Percentiles rank a stretch among this genome's conserved stretches.
These are phyloP conservation scores for Nematocida sp. DNA, from an alignment of 371 early-diverging fungal genomes.

Conservation along the genomic window DNA sequence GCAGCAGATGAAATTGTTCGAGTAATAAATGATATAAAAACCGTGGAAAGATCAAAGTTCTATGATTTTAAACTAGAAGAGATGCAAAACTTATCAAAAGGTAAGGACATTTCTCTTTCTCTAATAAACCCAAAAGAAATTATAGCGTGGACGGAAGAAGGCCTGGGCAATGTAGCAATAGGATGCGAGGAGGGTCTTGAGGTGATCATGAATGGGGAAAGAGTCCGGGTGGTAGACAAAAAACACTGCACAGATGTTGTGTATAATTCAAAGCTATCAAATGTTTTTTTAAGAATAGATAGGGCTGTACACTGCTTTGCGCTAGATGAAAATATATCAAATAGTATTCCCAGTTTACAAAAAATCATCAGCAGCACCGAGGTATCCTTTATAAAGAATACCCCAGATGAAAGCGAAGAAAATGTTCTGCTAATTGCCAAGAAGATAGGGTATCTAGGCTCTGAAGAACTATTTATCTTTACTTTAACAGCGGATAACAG, in stretches of 20 bases:
- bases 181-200: conserved; percentile 27
- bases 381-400: conserved; percentile 17
- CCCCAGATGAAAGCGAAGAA: neutral
- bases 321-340: neutral
- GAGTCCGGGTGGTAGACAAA: conserved; percentile 1
- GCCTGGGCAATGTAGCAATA: neutral
- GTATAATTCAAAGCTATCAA: neutral
- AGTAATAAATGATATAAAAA: conserved; percentile 4
- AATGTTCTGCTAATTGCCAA: conserved; percentile 20
- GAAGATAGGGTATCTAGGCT: conserved; percentile 39
- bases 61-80: conserved; percentile 15
- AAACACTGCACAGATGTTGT: neutral
- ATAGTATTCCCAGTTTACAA: neutral
- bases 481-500: conserved; percentile 7
- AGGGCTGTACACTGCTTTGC: neutral
- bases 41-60: neutral
- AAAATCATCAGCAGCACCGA: neutral
- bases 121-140: neutral
- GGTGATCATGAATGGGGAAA: neutral
- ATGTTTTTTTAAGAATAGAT: neutral
- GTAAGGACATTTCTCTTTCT: neutral
- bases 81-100: neutral
- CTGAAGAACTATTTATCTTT: conserved; percentile 43
- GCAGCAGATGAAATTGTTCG: neutral
- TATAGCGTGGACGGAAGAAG: neutral